Evolutionary conservation across 176 grass and related monocot species (phyloP).

Genomic region (Poa annua): DNA sequence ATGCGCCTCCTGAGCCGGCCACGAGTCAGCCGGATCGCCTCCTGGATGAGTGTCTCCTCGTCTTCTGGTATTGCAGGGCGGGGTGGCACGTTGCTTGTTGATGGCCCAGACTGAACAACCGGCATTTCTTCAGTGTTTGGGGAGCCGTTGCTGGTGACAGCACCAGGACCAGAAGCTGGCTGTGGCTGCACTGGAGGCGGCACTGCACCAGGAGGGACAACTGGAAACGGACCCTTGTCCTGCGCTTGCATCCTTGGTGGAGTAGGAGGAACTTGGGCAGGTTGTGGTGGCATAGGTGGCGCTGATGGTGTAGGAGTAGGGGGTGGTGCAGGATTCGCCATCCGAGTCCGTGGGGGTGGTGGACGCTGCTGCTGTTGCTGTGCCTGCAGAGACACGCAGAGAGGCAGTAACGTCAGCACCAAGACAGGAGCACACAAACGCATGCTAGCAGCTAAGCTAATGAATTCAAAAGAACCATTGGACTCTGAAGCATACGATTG

Average conservation of each 20-base stretch:
- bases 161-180: slow-evolving; percentile 34
- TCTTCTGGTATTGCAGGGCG: slow-evolving; percentile 25
- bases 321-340: slow-evolving; percentile 41
- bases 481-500: not conserved
- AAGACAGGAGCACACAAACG: not conserved
- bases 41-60: slow-evolving; percentile 55
- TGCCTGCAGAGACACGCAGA: slow-evolving; percentile 39
- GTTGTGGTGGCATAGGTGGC: slow-evolving; percentile 38
- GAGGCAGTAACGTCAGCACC: not conserved
- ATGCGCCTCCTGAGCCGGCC: slow-evolving; percentile 59
- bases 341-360: slow-evolving; percentile 45
- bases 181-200: slow-evolving; percentile 38
- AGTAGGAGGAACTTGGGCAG: slow-evolving; percentile 32
- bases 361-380: slow-evolving; percentile 56
- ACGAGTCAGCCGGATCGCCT: slow-evolving; percentile 50
- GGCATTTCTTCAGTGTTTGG: slow-evolving; percentile 31
- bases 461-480: not conserved
- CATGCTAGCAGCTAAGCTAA: not conserved
- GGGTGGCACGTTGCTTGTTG: not conserved
- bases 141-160: not conserved
- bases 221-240: slow-evolving; percentile 38
- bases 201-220: slow-evolving; percentile 38
- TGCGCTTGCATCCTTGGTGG: slow-evolving; percentile 37
- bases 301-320: slow-evolving; percentile 38
- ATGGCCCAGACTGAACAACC: slow-evolving; percentile 22